Evolutionary conservation across 2,329 filamentous ascomycete species (phyloP).

Genomic region (Hypoxylon sp.): DNA sequence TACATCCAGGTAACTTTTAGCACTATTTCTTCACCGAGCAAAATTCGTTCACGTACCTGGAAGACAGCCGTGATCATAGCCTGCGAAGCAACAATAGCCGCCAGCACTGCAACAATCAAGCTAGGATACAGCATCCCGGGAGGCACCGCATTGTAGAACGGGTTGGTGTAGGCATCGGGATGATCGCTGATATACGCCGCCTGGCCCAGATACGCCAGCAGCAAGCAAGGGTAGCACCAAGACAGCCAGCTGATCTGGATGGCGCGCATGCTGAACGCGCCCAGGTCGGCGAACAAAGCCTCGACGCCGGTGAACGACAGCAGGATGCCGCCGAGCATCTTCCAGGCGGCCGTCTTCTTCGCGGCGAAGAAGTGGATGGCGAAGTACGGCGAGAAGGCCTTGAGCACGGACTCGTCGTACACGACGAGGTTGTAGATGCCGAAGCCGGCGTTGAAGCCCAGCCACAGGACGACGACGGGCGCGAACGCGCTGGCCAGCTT

Average conservation of each 20-base stretch:
- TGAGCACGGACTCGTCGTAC: conserved; percentile 62
- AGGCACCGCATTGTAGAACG: conserved; percentile 76
- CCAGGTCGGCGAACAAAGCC: conserved; percentile 79
- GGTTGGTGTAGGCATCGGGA: conserved; percentile 71
- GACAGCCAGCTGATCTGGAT: conserved; percentile 78
- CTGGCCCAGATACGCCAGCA: conserved; percentile 75
- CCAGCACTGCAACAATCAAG: conserved; percentile 73
- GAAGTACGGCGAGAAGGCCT: conserved; percentile 66
- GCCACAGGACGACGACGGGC: conserved; percentile 73
- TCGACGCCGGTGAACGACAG: conserved; percentile 82
- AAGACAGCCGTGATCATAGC: conserved; percentile 82
- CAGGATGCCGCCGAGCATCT: conserved; percentile 73
- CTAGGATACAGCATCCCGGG: conserved; percentile 73
- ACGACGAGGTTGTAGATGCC: conserved; percentile 69
- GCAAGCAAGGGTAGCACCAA: conserved; percentile 71
- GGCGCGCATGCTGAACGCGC: conserved; percentile 74
- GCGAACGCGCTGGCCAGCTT: conserved; percentile 69
- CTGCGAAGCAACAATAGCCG: conserved; percentile 79
- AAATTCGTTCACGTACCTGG: conserved; percentile 56
- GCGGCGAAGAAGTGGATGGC: conserved; percentile 68
- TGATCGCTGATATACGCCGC: conserved; percentile 72
- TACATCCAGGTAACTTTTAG: conserved; percentile 25
- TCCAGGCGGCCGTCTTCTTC: conserved; percentile 69
- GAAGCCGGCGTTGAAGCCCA: conserved; percentile 68
- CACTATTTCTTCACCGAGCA: background rate